A percentile compares a stretch with the other conserved stretches of the same genome.
Conservation (phyloP, 1,284 basidiomycete species). For the Heterobasidion occidentale region DNA sequence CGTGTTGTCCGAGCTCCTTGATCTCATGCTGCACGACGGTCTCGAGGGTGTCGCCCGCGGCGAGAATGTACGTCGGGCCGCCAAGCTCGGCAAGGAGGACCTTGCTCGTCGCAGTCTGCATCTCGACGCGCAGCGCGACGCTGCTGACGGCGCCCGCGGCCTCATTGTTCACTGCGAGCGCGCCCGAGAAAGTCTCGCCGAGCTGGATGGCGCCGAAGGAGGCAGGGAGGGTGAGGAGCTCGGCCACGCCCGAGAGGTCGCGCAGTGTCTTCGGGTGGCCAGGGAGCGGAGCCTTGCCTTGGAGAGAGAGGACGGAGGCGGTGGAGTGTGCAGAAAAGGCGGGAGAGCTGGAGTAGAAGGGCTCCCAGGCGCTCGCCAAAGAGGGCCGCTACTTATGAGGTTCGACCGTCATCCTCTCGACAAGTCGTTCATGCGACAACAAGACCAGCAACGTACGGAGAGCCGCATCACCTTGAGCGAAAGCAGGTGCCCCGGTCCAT, state of each 20-base stretch:
- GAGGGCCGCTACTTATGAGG: constrained; percentile 52
- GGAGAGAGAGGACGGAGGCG: constrained; percentile 67
- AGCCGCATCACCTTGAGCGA: constrained; percentile 78
- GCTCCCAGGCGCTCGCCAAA: constrained; percentile 68
- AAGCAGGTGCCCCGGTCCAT: constrained; percentile 52
- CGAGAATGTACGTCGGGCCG: constrained; percentile 36
- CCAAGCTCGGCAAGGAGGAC: constrained; percentile 55
- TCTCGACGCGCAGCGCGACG: constrained; percentile 61
- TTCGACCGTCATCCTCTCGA: background rate
- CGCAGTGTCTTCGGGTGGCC: constrained; percentile 75
- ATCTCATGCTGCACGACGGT: constrained; percentile 68
- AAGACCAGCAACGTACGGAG: constrained; percentile 46
- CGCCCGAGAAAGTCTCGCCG: constrained; percentile 75
- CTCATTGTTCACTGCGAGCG: constrained; percentile 75
- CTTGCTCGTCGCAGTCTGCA: constrained; percentile 70
- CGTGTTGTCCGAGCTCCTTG: constrained; percentile 79
- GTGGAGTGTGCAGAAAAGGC: constrained; percentile 47
- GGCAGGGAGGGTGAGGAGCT: constrained; percentile 66
- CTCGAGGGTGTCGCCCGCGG: constrained; percentile 53
- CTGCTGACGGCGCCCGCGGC: constrained; percentile 48
- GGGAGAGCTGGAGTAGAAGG: constrained; percentile 76
- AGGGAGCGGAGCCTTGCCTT: constrained; percentile 57
- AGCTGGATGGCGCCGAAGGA: constrained; percentile 76
- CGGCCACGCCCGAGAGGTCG: constrained; percentile 64
- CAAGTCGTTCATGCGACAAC: background rate